Base-by-base conservation (phyloP, 495 filamentous ascomycete species). In the Tuber umbilicatum region DNA sequence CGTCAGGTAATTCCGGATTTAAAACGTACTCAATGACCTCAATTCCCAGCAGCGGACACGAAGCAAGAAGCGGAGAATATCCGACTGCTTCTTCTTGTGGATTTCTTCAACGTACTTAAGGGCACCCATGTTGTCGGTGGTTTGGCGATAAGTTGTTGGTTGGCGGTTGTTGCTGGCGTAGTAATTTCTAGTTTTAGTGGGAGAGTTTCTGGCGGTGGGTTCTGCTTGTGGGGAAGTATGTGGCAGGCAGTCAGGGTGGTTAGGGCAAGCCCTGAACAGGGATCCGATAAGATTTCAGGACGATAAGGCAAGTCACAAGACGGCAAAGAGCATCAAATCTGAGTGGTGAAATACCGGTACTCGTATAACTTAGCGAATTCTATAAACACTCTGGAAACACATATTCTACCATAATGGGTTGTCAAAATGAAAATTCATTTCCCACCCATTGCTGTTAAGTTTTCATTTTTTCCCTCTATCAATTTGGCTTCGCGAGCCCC, bases 1-100 rank as follows among this genome's bases (percentile, higher is more conserved):
- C 74, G 76, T 41, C 75, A 72, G 74, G 75, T 81, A 76, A 83
- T 79, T 75, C 69, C 42, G 77, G 81, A 60, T 35, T n/a, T 43
- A 64, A 64, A 71, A 71, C 68, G 79, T 73, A 76, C 70, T 80
- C 81, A 87, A 82, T 81, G 83, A 88, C 90, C 95, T 92, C 90
- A 98, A 95, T 92, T 99, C 95, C 95, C 95, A 99, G 93, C 96
- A 98, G 87, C 95, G 94, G 84, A 99, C 96, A 85, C 95, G 94
- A 85, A 97, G 92, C 86, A 99, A 90, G 90, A 99, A 99, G 88
- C 94, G 94, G 86, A 97, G 91, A 80, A 98, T 91, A 87, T 99
- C 95, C 84, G 92, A 96, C 89, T 99, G 95, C 92, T 99, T 99
- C 92, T 97, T 97, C 92, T 98, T 98, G 85, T 96, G 92, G 85